These are phyloP conservation scores for Hyparrhenia diplandra DNA, from an alignment of 176 grass and related monocot genomes.

Conservation along the genomic window DNA sequence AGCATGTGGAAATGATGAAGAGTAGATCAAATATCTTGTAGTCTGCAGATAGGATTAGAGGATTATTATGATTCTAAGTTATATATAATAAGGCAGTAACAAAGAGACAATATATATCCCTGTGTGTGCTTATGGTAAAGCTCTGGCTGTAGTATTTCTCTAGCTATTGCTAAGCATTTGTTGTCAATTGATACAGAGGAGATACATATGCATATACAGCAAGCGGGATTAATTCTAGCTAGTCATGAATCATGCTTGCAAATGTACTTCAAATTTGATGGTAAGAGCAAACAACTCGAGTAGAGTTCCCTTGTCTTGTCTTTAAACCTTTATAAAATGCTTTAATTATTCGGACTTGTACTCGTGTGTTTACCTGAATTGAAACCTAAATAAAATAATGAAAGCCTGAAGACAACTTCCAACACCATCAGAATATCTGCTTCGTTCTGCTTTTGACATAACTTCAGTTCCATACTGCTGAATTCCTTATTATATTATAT, in stretches of 20 bases:
- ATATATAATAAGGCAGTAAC: neutral
- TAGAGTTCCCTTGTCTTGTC: neutral
- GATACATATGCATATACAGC: neutral
- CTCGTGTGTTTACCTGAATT: neutral
- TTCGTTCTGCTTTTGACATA: neutral
- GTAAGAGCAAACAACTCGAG: neutral
- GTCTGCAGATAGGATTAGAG: neutral
- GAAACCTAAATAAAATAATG: neutral
- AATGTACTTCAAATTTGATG: neutral
- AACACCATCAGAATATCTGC: neutral
- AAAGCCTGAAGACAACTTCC: neutral
- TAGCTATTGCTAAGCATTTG: neutral
- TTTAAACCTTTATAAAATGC: neutral
- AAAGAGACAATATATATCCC: no score
- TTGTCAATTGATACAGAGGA: neutral
- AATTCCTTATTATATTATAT: neutral
- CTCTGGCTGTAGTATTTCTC: neutral
- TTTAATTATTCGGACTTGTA: neutral
- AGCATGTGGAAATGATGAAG: neutral
- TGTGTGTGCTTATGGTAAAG: neutral
- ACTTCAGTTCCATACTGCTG: neutral
- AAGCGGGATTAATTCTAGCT: neutral
- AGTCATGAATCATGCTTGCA: neutral
- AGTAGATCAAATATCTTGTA: conserved; percentile 8
- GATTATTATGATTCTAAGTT: no score